Base-by-base conservation (phyloP, 2,329 filamentous ascomycete genomes). In the Bretziella fagacearum region DNA sequence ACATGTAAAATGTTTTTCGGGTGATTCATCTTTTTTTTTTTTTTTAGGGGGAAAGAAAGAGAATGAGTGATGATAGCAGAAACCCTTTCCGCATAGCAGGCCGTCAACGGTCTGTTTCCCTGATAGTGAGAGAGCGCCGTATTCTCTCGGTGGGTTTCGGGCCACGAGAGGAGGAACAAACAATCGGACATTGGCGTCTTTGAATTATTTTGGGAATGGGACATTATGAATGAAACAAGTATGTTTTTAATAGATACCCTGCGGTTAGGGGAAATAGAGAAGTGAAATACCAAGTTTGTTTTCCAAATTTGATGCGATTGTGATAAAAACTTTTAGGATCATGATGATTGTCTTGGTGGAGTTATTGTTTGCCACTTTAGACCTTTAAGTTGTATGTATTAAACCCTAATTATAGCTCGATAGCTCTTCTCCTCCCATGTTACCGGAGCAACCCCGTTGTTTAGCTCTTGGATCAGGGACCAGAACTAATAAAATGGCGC, bases 1-100 rank as follows among this genome's bases (percentile, higher is more conserved):
- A 84, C 72, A 66, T 95, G 68, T 93, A 84, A 78, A 65, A 36
- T 52, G 54, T 39, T 47, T 40, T 36, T 40, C 36, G 7, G 32
- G 44, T 17, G 13, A n/a, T n/a, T n/a, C n/a, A n/a, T 35, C 22
- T 32, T n/a, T 39, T 5, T 39, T 33, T 33, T 10, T 30, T 17
- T 18, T 43, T 43, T 8, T 15, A 30, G 40, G 15, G 26, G 25
- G n/a, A 41, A n/a, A n/a, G n/a, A n/a, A n/a, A 46, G 39, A 37
- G 22, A 17, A 46, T 43, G 43, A 51, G 40, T 46, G 42, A 51
- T 40, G 44, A 47, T 41, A 45, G 42, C 44, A 46, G 48, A 50
- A 50, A 46, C 39, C 44, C 44, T 50, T n/a, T 50, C 48, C 44
- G 39, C 48, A 47, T 30, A 45, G 18, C 32, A 49, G 18, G 36